These are phyloP conservation scores for Paramecium tetraurelia DNA, from an alignment of 73 alveolate species.

Conservation along the genomic window DNA sequence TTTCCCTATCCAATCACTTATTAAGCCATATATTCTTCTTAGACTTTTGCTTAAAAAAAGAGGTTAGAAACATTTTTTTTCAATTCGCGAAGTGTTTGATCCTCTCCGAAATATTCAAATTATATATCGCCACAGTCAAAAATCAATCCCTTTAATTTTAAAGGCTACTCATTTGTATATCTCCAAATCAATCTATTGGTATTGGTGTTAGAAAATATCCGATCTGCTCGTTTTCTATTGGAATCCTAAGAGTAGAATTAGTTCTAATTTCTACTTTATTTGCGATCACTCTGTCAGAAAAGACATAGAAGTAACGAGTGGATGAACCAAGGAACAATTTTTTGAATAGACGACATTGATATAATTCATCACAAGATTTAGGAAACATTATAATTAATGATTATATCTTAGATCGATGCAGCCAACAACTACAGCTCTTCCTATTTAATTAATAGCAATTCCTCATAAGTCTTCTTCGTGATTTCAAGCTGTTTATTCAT, in stretches of 20 bases:
- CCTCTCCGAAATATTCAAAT: constrained; percentile 24
- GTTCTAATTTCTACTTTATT: neutral
- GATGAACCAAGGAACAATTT: constrained; percentile 23
- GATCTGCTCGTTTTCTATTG: constrained; percentile 19
- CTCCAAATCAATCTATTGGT: constrained; percentile 2
- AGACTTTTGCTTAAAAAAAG: constrained; percentile 3
- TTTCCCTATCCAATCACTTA: constrained; percentile 44
- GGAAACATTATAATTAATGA: constrained; percentile 50
- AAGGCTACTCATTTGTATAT: neutral
- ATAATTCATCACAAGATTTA: constrained; percentile 53
- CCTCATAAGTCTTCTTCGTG: constrained; percentile 10
- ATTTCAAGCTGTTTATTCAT: neutral
- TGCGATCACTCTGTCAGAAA: neutral
- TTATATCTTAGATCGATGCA: constrained; percentile 18
- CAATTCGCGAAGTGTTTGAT: neutral
- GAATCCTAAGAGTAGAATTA: neutral
- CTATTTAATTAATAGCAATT: neutral
- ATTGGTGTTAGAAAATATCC: neutral
- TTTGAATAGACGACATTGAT: neutral
- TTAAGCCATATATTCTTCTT: constrained; percentile 19
- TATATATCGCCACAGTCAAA: neutral
- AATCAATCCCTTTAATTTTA: neutral
- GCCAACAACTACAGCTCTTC: constrained; percentile 8
- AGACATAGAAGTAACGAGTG: neutral
- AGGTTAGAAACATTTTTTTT: neutral